Evolutionary conservation across 2,329 filamentous ascomycete species (phyloP).

Genomic region (Atkinsonella texensis): DNA sequence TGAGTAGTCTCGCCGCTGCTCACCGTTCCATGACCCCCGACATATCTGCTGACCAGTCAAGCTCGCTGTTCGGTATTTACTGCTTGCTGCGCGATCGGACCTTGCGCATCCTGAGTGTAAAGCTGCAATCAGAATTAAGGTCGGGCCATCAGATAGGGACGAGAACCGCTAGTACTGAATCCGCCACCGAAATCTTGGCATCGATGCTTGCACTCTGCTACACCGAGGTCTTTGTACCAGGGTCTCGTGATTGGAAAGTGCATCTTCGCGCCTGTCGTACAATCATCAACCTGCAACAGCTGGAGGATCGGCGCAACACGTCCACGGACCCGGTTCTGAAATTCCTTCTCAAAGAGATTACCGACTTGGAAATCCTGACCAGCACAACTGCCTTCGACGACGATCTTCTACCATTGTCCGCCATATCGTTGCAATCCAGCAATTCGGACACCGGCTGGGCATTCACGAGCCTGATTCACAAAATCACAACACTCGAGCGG

Average conservation of each 20-base stretch:
- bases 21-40: constrained; percentile 6
- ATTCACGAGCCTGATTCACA: constrained; percentile 4
- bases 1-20: constrained; percentile 6
- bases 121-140: constrained; percentile 1
- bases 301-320: background rate
- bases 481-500: constrained; percentile 4
- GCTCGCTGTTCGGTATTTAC: constrained; percentile 1
- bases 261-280: constrained; percentile 7
- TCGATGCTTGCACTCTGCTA: constrained; percentile 8
- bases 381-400: constrained; percentile 5
- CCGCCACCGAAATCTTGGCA: constrained; percentile 3
- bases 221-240: constrained; percentile 7
- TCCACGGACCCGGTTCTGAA: constrained; percentile 3
- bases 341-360: constrained; percentile 6
- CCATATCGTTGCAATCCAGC: background rate
- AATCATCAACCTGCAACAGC: constrained; percentile 1
- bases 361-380: constrained; percentile 6
- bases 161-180: background rate
- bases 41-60: background rate
- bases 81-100: constrained; percentile 3
- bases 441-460: constrained; percentile 5
- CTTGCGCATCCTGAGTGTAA: constrained; percentile 3
- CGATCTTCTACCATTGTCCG: background rate
- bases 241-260: constrained; percentile 5
- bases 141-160: background rate